Evolutionary conservation across 257 asterid genomes (phyloP).

Genomic region (Voacanga thouarsii): DNA sequence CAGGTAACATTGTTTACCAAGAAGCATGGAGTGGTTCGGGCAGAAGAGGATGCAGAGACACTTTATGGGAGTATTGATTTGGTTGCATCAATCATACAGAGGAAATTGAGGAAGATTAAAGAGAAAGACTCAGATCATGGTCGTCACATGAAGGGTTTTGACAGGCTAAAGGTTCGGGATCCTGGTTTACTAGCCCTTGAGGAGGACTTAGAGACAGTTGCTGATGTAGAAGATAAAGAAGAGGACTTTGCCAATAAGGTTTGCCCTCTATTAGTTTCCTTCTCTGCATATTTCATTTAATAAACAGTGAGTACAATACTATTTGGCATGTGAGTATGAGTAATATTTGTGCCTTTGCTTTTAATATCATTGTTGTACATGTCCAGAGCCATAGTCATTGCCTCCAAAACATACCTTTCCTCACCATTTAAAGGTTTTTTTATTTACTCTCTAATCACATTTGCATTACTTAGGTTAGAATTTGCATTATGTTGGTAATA

Average conservation of each 20-base stretch:
- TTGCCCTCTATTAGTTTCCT: conserved; percentile 9
- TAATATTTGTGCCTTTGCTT: neutral
- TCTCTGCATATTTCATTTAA: neutral
- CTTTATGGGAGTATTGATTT: conserved; percentile 73
- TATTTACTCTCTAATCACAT: neutral
- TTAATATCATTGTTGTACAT: neutral
- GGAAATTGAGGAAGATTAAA: conserved; percentile 91
- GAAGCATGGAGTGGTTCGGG: conserved; percentile 88
- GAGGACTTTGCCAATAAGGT: conserved; percentile 56
- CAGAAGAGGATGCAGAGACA: conserved; percentile 81
- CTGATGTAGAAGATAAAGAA: conserved; percentile 31
- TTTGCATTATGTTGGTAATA: neutral
- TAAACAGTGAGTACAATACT: neutral
- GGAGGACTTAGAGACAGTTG: conserved; percentile 37
- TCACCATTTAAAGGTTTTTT: neutral
- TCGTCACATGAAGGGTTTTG: conserved; percentile 87
- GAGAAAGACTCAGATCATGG: conserved; percentile 94
- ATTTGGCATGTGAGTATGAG: neutral
- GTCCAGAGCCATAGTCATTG: neutral
- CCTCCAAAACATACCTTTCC: neutral
- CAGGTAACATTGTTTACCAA: conserved; percentile 88
- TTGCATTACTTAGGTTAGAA: neutral
- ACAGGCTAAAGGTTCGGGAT: conserved; percentile 64
- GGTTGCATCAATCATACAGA: conserved; percentile 73
- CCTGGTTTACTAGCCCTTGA: conserved; percentile 27